Evolutionary conservation across 2,329 filamentous ascomycete species (phyloP), one percentile per base, ranked within the genome.

Genomic region (Ascochyta lentis): DNA sequence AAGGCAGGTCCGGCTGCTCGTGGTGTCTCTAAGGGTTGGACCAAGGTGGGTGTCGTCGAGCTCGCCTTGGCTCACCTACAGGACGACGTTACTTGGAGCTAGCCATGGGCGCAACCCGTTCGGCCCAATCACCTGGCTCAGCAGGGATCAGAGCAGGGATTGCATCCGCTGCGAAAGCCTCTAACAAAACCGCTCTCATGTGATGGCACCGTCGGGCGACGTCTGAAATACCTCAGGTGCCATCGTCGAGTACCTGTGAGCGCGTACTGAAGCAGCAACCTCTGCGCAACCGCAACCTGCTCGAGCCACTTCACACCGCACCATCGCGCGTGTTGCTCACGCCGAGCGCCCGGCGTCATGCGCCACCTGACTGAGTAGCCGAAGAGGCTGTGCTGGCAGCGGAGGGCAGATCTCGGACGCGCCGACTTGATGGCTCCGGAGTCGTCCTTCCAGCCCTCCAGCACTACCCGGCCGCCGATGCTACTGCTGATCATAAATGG

Each of bases 41-140:
- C 37, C 53, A 62, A 60, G 60, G 69, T 68, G 68, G 70, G 67
- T 64, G 66, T 67, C 58, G 67, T 66, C 57, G 70, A 49, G 48
- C 68, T 59, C 26, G 70, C 66, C 70, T 73, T 74, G 71, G 70
- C 61, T 49, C 59, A 55, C 69, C 65, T 64, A 75, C 71, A 75
- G 73, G 73, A 69, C 64, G 68, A 69, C 67, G 70, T 73, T 72
- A 67, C 56, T 71, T 68, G 68, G 61, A 64, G 60, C 71, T 72
- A 75, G 71, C 72, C 67, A 72, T 72, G 69, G 67, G 69, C 67
- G 55, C 48, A 56, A 68, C 63, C 66, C 52, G 60, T 40, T 54
- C 62, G 45, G 64, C 61, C 72, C 73, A 75, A 76, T 75, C 65
- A 74, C 54, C 53, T 55, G 54, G 63, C 45, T n/a, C 29, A 61